Percentiles rank a stretch among this genome's conserved stretches.
Evolutionary conservation across 176 grass and related monocot species (phyloP).

Genomic region (Aegilops longissima): DNA sequence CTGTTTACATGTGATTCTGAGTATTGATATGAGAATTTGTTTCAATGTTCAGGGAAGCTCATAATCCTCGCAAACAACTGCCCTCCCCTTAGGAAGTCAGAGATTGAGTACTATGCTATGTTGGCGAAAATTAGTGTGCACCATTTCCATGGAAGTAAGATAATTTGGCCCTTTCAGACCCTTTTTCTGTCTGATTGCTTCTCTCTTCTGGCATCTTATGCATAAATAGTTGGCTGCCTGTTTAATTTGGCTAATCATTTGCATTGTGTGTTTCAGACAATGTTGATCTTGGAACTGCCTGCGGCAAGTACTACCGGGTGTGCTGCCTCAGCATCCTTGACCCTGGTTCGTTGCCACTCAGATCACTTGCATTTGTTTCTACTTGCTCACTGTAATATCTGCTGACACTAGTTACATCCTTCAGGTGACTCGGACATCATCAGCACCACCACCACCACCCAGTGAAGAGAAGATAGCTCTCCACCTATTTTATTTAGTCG

Average conservation of each 20-base stretch:
- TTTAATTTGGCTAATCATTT: neutral
- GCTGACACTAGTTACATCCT: neutral
- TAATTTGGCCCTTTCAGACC: neutral
- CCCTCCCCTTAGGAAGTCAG: slow-evolving; percentile 88
- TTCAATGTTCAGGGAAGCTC: slow-evolving; percentile 65
- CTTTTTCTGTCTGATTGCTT: neutral
- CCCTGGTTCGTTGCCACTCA: slow-evolving; percentile 45
- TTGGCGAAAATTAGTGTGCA: slow-evolving; percentile 88
- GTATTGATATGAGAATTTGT: neutral
- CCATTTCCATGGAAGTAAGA: slow-evolving; percentile 97
- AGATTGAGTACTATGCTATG: slow-evolving; percentile 99
- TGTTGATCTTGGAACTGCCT: slow-evolving; percentile 95
- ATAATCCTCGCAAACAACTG: slow-evolving; percentile 93
- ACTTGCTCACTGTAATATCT: too few species aligned
- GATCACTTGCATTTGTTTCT: neutral
- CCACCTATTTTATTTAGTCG: slow-evolving; percentile 28
- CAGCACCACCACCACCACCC: slow-evolving; percentile 53
- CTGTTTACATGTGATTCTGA: neutral
- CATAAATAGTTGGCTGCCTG: neutral
- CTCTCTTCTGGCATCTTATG: neutral
- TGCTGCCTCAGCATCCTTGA: slow-evolving; percentile 96
- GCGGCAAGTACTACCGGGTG: slow-evolving; percentile 88
- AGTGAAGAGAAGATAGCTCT: slow-evolving; percentile 47
- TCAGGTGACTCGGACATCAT: slow-evolving; percentile 98
- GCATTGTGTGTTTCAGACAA: slow-evolving; percentile 54